Base-by-base conservation (phyloP, 768 basidiomycete genomes). In the Tulasnella sp. region DNA sequence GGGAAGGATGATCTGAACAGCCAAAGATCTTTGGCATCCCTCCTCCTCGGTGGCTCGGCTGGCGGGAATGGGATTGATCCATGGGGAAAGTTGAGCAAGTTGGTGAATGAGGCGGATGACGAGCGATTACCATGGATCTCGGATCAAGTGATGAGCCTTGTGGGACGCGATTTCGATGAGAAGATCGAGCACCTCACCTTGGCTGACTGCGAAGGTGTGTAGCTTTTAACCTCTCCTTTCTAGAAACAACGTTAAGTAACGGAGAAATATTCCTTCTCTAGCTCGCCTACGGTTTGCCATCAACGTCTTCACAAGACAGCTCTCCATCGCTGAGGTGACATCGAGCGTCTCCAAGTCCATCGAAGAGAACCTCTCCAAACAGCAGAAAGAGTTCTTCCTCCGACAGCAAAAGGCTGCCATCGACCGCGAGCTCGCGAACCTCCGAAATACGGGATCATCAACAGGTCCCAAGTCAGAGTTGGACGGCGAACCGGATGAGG, bases 321-420 rank as follows among this genome's bases (percentile, higher is more conserved):
- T 81, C 2, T 85, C 85, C 43, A 88, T 90, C 31, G 80, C 81
- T 21, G 88, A 91, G 68, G 85, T 91, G 0, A 80, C 84, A 15
- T 81, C 82, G 68, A 89, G 86, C 73, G 87, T 91, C 53, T 82
- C 85, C 3, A 78, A 80, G 29, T 82, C 85, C 21, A 84, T 91
- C 10, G 86, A 87, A 63, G 87, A 91, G 67, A 82, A 82, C 3
- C 76, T 90, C n/a, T 86, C 85, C 24, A 88, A 86, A 59, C 88
- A 90, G 65, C 88, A 91, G 70, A 90, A 90, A 66, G 88, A 89
- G 61, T 85, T 84, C 66, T 90, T 88, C 73, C 76, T 91, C 2
- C 81, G 86, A 22, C 88, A 90, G 64, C 88, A 90, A 64, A 80
- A 87, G 12, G 80, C 84, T 1, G 86, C 85, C 19, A 89, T 88